Evolutionary conservation across 1,139 yeast genomes (phyloP), one percentile per base, ranked within the genome.

Genomic region (Hanseniaspora gamundiae): DNA sequence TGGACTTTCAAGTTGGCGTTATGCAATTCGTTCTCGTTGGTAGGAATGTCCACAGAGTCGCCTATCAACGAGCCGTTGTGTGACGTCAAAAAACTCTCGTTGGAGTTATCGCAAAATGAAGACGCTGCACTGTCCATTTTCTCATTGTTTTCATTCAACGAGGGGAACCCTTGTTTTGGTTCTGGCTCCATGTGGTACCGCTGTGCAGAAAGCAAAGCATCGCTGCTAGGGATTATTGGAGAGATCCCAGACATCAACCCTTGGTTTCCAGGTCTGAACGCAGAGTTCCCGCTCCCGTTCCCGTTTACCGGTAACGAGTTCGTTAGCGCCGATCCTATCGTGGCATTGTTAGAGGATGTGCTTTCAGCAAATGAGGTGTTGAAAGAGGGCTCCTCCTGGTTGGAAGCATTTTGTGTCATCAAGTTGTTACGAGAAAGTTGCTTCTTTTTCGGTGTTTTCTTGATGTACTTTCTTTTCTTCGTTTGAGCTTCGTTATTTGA

Each of bases 1-100:
- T 56, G 47, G 39, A 58, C 56, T 38, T 55, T 56, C 4, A 52
- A 48, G 17, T 44, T 42, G 26, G 42, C 42, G 13, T 44, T 44
- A 7, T 41, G 41, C 27, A 44, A 20, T 10, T 44, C 41, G n/a
- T 40, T 39, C 16, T 38, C 27, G 9, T 30, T 35, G 2, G 42
- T 31, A 14, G 35, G 35, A 13, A 31, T 31, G 35, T 31, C 35
- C 11, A 31, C 20, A 14, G 35, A 14, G 16, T 31, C 35, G 35
- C 7, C 35, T 4, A 13, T 11, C 5, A 11, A 5, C n/a, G n/a
- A 5, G 13, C 31, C 16, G 6, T 29, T 11, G 6, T 6, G 16
- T n/a, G 16, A 5, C 7, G 16, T 29, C 16, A 11, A 11, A 29
- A 29, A 29, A 29, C 31, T 29, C 5, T 14, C 31, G 13, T 11